Evolutionary conservation across 2,329 filamentous ascomycete genomes (phyloP).

Genomic region (Dactylellina leptospora): DNA sequence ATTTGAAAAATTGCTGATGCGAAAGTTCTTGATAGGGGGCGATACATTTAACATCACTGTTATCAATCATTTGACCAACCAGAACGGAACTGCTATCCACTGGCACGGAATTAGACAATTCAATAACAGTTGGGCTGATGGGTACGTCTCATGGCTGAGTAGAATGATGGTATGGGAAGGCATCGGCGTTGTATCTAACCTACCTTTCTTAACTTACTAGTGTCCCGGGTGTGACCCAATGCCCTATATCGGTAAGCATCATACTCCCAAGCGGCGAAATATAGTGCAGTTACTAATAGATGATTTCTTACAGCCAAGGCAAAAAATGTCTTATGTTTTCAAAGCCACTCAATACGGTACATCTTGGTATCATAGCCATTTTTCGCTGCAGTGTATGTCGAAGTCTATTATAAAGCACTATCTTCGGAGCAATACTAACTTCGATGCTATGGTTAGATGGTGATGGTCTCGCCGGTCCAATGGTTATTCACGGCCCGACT

Average conservation of each 20-base stretch:
- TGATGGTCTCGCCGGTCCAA: conserved; percentile 43
- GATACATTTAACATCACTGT: conserved; percentile 12
- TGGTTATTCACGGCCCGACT: conserved; percentile 51
- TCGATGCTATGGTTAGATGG: not conserved
- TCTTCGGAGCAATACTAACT: too few species aligned
- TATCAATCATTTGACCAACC: not conserved
- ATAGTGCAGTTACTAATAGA: too few species aligned
- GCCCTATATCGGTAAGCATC: too few species aligned
- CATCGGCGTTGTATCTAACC: too few species aligned
- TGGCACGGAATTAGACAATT: conserved; percentile 16
- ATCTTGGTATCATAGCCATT: conserved; percentile 54
- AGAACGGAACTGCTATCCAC: conserved; percentile 18
- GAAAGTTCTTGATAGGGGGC: too few species aligned
- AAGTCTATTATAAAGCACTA: too few species aligned
- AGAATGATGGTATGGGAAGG: too few species aligned
- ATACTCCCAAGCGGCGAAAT: too few species aligned
- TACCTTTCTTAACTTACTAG: too few species aligned
- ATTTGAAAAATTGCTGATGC: too few species aligned
- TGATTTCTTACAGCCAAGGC: not conserved
- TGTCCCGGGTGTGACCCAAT: too few species aligned
- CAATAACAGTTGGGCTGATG: conserved; percentile 7
- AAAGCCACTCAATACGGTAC: conserved; percentile 59
- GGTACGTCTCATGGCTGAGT: too few species aligned
- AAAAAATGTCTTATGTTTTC: conserved; percentile 61
- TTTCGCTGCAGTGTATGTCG: conserved; percentile 6